A percentile compares a stretch with the other conserved stretches of the same genome.
Conservation (phyloP, 108 stramenopile species). For the Hondaea fermentalgiana region DNA sequence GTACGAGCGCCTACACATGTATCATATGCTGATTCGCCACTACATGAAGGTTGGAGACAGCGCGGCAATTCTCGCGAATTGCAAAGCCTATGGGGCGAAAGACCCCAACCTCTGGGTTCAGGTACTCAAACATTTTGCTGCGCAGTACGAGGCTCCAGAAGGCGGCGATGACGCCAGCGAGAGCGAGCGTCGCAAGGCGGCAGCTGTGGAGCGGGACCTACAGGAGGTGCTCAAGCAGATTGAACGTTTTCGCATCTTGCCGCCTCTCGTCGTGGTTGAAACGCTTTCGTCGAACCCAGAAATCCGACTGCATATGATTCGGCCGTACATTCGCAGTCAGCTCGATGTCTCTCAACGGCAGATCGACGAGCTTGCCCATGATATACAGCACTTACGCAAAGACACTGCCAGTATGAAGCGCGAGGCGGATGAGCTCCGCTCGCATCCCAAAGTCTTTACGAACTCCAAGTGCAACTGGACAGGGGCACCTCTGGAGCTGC, state of each 20-base stretch:
- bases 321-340: conserved; percentile 2
- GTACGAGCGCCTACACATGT: conserved; percentile 24
- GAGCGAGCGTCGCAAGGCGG: too few species aligned
- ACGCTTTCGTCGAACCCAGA: neutral
- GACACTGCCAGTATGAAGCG: neutral
- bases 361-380: neutral
- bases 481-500: neutral
- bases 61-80: neutral
- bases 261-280: neutral
- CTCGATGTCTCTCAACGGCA: neutral
- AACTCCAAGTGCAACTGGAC: neutral
- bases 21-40: conserved; percentile 16
- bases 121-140: neutral
- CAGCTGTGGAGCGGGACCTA: neutral
- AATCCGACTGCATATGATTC: neutral
- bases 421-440: neutral
- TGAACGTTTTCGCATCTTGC: neutral
- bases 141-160: neutral
- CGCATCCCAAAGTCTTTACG: neutral
- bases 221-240: conserved; percentile 11
- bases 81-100: neutral
- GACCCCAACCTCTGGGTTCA: neutral
- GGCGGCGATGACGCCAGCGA: too few species aligned
- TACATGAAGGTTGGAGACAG: conserved; percentile 11
- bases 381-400: neutral